phyloP scores from a whole-genome alignment of 495 filamentous ascomycete species.

The Annulohypoxylon stygium region DNA sequence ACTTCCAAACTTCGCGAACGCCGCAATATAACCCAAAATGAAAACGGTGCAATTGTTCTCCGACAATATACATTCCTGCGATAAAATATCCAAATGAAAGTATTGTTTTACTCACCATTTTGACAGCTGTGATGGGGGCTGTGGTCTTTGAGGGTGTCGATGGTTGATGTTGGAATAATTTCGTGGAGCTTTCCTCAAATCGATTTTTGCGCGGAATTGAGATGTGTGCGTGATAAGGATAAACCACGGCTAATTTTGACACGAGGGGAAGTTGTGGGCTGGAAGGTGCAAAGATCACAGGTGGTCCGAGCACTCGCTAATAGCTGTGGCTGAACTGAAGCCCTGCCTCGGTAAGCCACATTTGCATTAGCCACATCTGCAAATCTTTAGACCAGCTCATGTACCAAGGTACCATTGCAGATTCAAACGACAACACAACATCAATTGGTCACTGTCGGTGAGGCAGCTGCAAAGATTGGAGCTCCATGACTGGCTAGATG shows the following conservation, averaged over 20 bases:
- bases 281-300: neutral
- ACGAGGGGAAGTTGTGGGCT: slow-evolving; percentile 5
- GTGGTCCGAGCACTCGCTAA: neutral
- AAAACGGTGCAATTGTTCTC: neutral
- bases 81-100: slow-evolving; percentile 20
- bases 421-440: neutral
- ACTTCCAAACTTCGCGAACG: slow-evolving; percentile 14
- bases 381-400: neutral
- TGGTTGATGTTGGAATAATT: slow-evolving; percentile 30
- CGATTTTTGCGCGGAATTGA: slow-evolving; percentile 43
- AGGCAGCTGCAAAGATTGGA: neutral
- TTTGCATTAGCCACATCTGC: neutral
- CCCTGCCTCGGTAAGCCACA: neutral
- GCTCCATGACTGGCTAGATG: neutral
- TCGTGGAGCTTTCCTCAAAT: slow-evolving; percentile 38
- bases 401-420: neutral
- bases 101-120: slow-evolving; percentile 43
- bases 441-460: slow-evolving; percentile 3
- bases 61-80: slow-evolving; percentile 1
- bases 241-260: slow-evolving; percentile 42
- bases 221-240: slow-evolving; percentile 44
- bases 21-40: neutral
- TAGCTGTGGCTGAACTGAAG: neutral
- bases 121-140: slow-evolving; percentile 40
- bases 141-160: slow-evolving; percentile 38